A percentile compares a stretch with the other conserved stretches of the same genome.
Evolutionary conservation across 805 yeast genomes (phyloP).

Genomic region (Metschnikowia bowlesiae): DNA sequence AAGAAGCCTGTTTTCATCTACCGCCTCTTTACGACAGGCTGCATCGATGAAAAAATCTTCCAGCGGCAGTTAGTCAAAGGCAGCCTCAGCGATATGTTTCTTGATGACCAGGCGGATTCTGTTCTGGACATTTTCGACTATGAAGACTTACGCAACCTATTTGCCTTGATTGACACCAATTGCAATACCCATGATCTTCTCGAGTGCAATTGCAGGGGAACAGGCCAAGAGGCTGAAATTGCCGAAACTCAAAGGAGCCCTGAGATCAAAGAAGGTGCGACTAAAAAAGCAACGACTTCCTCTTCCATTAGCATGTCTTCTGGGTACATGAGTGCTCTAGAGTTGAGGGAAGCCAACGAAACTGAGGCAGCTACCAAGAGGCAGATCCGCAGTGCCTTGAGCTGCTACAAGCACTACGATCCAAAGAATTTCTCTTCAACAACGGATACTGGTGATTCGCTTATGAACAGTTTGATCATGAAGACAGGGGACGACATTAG

Average conservation of each 20-base stretch:
- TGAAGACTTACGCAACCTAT: constrained; percentile 69
- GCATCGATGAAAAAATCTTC: constrained; percentile 89
- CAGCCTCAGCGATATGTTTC: constrained; percentile 69
- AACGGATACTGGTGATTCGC: constrained; percentile 13
- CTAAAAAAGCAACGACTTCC: neutral
- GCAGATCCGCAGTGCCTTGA: constrained; percentile 54
- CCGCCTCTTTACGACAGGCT: constrained; percentile 79
- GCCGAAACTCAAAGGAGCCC: constrained; percentile 13
- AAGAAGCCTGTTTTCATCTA: constrained; percentile 71
- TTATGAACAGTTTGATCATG: constrained; percentile 10
- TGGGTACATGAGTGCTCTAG: constrained; percentile 56
- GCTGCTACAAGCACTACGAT: constrained; percentile 60
- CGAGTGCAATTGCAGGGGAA: constrained; percentile 58
- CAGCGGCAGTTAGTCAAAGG: constrained; percentile 87
- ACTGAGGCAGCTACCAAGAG: constrained; percentile 27
- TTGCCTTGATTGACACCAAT: constrained; percentile 49
- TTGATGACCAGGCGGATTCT: constrained; percentile 37
- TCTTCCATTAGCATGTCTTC: constrained; percentile 5
- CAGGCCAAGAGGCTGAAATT: constrained; percentile 11
- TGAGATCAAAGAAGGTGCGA: neutral
- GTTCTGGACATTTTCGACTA: constrained; percentile 65
- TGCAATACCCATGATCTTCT: constrained; percentile 78
- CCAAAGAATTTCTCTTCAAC: constrained; percentile 26
- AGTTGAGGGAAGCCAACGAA: constrained; percentile 30
- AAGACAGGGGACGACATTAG: constrained; percentile 10